phyloP scores from a whole-genome alignment of 306 rosid genomes.

The Fragaria iinumae region DNA sequence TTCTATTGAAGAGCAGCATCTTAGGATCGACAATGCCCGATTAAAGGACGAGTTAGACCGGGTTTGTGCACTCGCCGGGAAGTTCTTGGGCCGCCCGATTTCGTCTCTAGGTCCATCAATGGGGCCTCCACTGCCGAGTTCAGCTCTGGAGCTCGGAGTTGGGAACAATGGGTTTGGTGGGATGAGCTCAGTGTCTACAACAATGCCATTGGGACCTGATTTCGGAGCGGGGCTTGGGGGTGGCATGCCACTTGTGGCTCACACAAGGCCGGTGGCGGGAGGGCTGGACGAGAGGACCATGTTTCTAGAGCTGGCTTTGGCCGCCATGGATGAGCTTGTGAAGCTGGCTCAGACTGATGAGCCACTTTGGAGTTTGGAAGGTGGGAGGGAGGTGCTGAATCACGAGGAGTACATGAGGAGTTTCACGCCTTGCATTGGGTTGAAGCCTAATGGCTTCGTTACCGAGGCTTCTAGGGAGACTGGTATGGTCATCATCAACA shows the following conservation, averaged over 20 bases:
- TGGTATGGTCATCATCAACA: conserved; percentile 86
- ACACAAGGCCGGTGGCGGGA: conserved; percentile 30
- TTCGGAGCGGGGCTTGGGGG: conserved; percentile 52
- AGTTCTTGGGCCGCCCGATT: conserved; percentile 81
- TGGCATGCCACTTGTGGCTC: conserved; percentile 40
- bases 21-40: conserved; percentile 80
- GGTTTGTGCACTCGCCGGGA: conserved; percentile 80
- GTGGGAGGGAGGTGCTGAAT: conserved; percentile 74
- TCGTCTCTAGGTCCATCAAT: conserved; percentile 47
- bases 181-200: conserved; percentile 40
- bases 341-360: conserved; percentile 76
- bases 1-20: conserved; percentile 87
- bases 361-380: conserved; percentile 82
- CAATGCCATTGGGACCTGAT: conserved; percentile 66
- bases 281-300: conserved; percentile 74
- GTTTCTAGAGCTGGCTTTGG: conserved; percentile 85
- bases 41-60: conserved; percentile 89
- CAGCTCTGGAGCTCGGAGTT: conserved; percentile 85
- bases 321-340: conserved; percentile 94
- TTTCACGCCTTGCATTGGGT: conserved; percentile 76
- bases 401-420: conserved; percentile 70
- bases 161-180: conserved; percentile 77
- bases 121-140: conserved; percentile 64
- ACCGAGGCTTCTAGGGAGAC: conserved; percentile 80
- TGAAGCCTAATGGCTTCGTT: conserved; percentile 78